Evolutionary conservation across 2,329 filamentous ascomycete genomes (phyloP), one percentile per base, ranked within the genome.

Genomic region (Mycogone perniciosa): DNA sequence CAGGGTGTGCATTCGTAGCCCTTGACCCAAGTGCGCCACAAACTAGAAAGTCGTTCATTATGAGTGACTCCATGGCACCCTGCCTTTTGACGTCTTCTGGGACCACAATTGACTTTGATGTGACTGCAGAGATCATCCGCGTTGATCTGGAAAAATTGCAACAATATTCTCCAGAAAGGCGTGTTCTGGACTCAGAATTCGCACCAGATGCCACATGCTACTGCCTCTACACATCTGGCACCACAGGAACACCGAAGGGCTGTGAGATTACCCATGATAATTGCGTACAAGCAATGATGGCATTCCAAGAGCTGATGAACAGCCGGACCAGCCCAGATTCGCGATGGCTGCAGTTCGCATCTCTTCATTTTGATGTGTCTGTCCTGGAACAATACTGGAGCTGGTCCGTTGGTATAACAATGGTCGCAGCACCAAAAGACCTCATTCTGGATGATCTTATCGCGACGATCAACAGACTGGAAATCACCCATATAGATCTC

Each of bases 351-450:
- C 92, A 96, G 62, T 96, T 96, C 62, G 92, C 92, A 1, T 91
- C 89, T 0, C 89, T 96, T 51, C 92, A 96, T 66, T 96, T 96
- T 54, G 92, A 96, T 60, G 91, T 96, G 4, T 93, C 88, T 1
- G 87, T 96, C 0, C 76, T 96, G 0, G 91, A 96, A 63, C 91
- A 96, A 61, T 96, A 92, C 65, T 96, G 89, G 89, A 93, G 85
- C 52, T 96, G 91, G 91, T 89, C 86, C 30, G 87, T 93, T 1
- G 90, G 90, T 1, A 90, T 96, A 29, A 85, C 86, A 4, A 79
- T 96, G 1, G 86, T 92, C 2, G 84, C 88, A 2, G 90, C 88
- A 6, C 87, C 89, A 1, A 80, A 88, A 57, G 90, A 96, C 63
- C 64, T 96, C 1, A 85, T 96, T 1, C 84, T 96, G 33, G 88